Evolutionary conservation across 305 asterid genomes (phyloP), one percentile per base, ranked within the genome.

Genomic region (Solanum hybrid): DNA sequence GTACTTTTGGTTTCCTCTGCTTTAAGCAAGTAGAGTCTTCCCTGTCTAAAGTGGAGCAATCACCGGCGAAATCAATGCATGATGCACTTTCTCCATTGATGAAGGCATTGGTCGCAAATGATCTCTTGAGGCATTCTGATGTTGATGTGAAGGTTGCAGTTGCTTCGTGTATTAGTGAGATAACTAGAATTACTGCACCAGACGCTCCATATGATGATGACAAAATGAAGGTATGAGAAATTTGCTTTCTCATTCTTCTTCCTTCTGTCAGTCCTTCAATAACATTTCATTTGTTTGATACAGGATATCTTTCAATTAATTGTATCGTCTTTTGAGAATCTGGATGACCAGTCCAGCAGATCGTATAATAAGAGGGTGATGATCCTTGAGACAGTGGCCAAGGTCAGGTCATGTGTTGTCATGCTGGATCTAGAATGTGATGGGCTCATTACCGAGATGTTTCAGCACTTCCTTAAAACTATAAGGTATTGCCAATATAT

Each of bases 371-470:
- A 96, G 94, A 95, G 98, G 94, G 94, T 91, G 88, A 73, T 95
- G 89, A 93, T 97, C 90, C 97, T 97, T 87, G 98, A 97, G 94
- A 96, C 98, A 78, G 97, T 97, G 91, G 95, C 98, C 91, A 95
- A 95, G 95, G 96, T 95, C 87, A 93, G 99, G 91, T 97, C 98
- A 24, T 97, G 99, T 88, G 98, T 97, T 85, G 95, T 97, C 86
- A 95, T 97, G 99, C 91, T 97, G 98, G 99, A 97, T 92, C 93
- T 97, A 89, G 99, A 97, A 93, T 97, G 99, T 61, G 99, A 97
- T 89, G 94, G 91, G 88, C 94, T 97, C 96, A 93, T 97, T 75
- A 89, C 92, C 74, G 97, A 96, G 94, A 97, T 97, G 99, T 97
- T 97, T 90, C 95, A 93, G 91, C 94, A 95, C 93, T 97, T 97